Evolutionary conservation across 345 rosid genomes (phyloP).

Genomic region (Pugionium dolabratum): DNA sequence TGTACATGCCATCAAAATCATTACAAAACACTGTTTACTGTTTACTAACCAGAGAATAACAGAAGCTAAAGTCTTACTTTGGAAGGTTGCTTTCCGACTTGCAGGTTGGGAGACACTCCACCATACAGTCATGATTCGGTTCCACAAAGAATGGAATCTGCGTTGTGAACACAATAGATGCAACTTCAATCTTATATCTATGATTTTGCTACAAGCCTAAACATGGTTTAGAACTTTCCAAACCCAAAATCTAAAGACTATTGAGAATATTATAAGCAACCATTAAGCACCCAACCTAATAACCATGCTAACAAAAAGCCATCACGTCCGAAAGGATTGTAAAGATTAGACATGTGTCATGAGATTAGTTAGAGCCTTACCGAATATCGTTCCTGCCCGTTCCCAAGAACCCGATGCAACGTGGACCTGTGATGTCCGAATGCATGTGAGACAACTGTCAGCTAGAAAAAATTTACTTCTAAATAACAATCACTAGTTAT

Average conservation of each 20-base stretch:
- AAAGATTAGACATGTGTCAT: neutral
- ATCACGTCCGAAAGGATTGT: neutral
- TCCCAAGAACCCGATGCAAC: conserved; percentile 82
- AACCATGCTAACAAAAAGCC: neutral
- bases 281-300: neutral
- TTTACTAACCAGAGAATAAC: neutral
- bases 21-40: too few relatives aligned
- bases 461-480: neutral
- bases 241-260: conserved; percentile 1
- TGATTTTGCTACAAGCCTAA: too few relatives aligned
- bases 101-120: conserved; percentile 93
- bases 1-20: neutral
- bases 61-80: conserved; percentile 56
- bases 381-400: conserved; percentile 77
- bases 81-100: conserved; percentile 68
- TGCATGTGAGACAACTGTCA: conserved; percentile 5
- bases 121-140: conserved; percentile 85
- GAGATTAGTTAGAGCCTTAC: conserved; percentile 46
- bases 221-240: neutral
- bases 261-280: neutral
- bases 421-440: conserved; percentile 60
- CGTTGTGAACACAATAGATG: conserved; percentile 13
- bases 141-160: conserved; percentile 86
- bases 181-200: neutral
- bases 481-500: neutral